Conservation (phyloP, 495 filamentous ascomycete genomes). For the Neurospora pannonica region DNA sequence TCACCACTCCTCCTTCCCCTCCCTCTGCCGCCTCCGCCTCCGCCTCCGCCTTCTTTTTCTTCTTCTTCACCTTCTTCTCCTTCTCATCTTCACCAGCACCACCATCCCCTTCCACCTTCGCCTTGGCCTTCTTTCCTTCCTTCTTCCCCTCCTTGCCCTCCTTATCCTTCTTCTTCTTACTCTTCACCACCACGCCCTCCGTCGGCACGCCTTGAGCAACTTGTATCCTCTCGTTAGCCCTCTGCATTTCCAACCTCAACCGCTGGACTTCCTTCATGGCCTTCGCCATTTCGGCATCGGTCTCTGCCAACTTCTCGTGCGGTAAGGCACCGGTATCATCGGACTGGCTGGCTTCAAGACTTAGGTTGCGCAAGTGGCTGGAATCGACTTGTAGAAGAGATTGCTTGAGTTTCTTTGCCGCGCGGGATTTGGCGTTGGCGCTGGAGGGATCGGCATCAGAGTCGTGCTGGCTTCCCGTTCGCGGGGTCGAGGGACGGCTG, state of each 20-base stretch:
- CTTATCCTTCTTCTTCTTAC: constrained; percentile 48
- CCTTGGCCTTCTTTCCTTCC: constrained; percentile 30
- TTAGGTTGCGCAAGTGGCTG: constrained; percentile 59
- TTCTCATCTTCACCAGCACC: background rate
- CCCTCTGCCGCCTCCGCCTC: constrained; percentile 31
- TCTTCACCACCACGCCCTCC: constrained; percentile 68
- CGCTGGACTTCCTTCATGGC: constrained; percentile 82
- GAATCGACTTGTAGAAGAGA: constrained; percentile 75
- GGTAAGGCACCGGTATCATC: constrained; percentile 22
- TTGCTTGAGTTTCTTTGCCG: constrained; percentile 33
- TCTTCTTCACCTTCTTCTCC: constrained; percentile 7
- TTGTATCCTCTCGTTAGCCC: constrained; percentile 73
- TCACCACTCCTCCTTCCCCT: constrained; percentile 21
- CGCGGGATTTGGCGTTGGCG: constrained; percentile 23
- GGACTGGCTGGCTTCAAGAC: constrained; percentile 39
- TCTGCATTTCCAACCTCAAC: constrained; percentile 81
- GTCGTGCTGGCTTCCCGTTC: constrained; percentile 25
- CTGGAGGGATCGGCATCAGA: constrained; percentile 26
- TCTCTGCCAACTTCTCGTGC: constrained; percentile 45
- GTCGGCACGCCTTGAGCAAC: constrained; percentile 56
- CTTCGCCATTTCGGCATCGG: constrained; percentile 74
- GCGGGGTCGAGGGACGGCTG: constrained; percentile 29
- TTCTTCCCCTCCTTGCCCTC: constrained; percentile 36
- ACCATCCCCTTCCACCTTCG: background rate
- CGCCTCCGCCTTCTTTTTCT: constrained; percentile 4